Conservation (phyloP, 78 protist species). For the Cavenderia fasciculata region DNA sequence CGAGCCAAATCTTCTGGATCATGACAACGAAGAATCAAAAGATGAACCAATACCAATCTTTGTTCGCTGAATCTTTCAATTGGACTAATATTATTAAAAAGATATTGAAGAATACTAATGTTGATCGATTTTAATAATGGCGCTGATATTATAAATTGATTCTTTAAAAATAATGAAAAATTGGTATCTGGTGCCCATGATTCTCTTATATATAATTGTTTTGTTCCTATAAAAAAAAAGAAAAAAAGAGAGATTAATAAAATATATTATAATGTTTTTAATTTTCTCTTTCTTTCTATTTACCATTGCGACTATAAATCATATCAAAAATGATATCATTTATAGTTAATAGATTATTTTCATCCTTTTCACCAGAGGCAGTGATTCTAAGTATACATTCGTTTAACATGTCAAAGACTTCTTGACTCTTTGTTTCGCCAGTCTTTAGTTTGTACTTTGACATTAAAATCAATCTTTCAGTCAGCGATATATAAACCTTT, state of each 20-base stretch:
- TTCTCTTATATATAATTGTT: slow-evolving; percentile 30
- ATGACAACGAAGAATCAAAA: slow-evolving; percentile 36
- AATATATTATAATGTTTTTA: background rate
- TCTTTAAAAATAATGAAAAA: slow-evolving; percentile 48
- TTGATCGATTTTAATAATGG: slow-evolving; percentile 34
- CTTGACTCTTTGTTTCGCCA: slow-evolving; percentile 37
- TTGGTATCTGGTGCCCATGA: slow-evolving; percentile 47
- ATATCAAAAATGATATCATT: slow-evolving; percentile 61
- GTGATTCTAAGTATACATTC: slow-evolving; percentile 38
- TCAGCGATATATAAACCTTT: slow-evolving; percentile 56
- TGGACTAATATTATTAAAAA: slow-evolving; percentile 13
- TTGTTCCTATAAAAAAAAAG: background rate
- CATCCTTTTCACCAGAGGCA: slow-evolving; percentile 35
- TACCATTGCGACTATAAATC: slow-evolving; percentile 26
- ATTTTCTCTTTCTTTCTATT: no score
- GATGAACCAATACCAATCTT: slow-evolving; percentile 49
- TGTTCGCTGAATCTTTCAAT: slow-evolving; percentile 9
- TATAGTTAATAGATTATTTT: slow-evolving; percentile 20
- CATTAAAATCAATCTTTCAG: slow-evolving; percentile 40
- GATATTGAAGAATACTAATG: slow-evolving; percentile 40
- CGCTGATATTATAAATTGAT: slow-evolving; percentile 52
- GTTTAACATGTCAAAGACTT: slow-evolving; percentile 52
- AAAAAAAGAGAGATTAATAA: background rate
- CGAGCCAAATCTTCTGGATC: slow-evolving; percentile 30
- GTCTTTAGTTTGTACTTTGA: slow-evolving; percentile 39